phyloP scores from a whole-genome alignment of 805 yeast species.

The Cyberlindnera saturnus region DNA sequence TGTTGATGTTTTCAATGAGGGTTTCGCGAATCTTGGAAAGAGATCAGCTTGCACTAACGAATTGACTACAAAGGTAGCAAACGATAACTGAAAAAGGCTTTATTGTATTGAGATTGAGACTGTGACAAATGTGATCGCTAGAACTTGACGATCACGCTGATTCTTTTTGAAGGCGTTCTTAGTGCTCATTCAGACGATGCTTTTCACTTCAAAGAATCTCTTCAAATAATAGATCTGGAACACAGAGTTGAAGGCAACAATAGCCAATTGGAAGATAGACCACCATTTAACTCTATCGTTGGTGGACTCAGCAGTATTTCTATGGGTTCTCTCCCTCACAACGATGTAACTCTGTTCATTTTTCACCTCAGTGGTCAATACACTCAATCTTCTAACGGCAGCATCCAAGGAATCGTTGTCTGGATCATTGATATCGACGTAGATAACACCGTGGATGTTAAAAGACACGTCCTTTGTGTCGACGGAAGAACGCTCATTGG shows the following conservation, averaged over 20 bases:
- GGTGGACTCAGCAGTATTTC: conserved; percentile 97
- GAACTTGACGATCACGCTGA: too few species aligned
- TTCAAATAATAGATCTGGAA: conserved; percentile 93
- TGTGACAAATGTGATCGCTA: too few species aligned
- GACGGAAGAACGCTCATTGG: conserved; percentile 70
- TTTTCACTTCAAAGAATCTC: conserved; percentile 92
- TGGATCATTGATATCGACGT: conserved; percentile 73
- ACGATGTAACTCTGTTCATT: conserved; percentile 90
- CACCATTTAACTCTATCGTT: conserved; percentile 97
- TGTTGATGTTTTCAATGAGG: too few species aligned
- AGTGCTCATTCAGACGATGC: conserved; percentile 53
- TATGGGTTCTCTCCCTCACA: conserved; percentile 93
- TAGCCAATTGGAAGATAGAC: conserved; percentile 86
- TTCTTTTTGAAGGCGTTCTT: background rate
- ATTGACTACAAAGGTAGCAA: too few species aligned
- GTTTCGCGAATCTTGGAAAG: too few species aligned
- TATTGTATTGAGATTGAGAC: too few species aligned
- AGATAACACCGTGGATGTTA: conserved; percentile 90
- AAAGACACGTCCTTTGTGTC: conserved; percentile 88
- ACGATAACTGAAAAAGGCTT: too few species aligned
- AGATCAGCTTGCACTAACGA: too few species aligned
- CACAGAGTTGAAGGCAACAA: conserved; percentile 79
- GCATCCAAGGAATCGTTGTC: conserved; percentile 75
- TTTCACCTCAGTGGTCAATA: conserved; percentile 77
- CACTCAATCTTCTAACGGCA: conserved; percentile 69